phyloP scores from a whole-genome alignment of 140 eudicot genomes.

The Erigeron philadelphicus region DNA sequence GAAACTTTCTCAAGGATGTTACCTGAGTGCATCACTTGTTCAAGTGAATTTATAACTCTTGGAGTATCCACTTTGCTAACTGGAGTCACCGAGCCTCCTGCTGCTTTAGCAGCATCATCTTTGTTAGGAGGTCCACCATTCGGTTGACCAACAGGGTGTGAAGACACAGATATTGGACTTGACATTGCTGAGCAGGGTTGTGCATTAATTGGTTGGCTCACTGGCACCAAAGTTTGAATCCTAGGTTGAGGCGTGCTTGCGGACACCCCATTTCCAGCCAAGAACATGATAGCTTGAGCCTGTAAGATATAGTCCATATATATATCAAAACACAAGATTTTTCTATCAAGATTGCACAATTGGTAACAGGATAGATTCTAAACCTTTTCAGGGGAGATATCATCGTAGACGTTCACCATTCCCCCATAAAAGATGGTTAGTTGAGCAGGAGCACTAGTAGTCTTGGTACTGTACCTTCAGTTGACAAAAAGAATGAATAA shows the following conservation, averaged over 20 bases:
- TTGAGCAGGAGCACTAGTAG: conserved; percentile 54
- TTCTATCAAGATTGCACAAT: conserved; percentile 18
- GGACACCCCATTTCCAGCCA: conserved; percentile 60
- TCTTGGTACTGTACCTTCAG: conserved; percentile 42
- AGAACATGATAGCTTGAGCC: conserved; percentile 78
- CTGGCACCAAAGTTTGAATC: conserved; percentile 32
- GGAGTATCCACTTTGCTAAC: conserved; percentile 38
- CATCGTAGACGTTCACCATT: conserved; percentile 53
- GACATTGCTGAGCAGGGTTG: conserved; percentile 50
- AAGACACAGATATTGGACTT: conserved; percentile 52
- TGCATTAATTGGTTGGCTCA: conserved; percentile 33
- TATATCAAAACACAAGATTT: conserved; percentile 19
- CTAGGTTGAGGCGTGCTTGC: conserved; percentile 25
- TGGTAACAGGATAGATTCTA: background rate
- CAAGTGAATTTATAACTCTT: conserved; percentile 35
- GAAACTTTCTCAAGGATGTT: background rate
- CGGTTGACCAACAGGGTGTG: conserved; percentile 42
- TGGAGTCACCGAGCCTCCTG: conserved; percentile 18
- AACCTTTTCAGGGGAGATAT: conserved; percentile 73
- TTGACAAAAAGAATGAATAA: conserved; percentile 1
- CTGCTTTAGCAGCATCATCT: conserved; percentile 27
- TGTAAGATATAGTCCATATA: background rate
- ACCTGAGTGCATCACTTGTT: conserved; percentile 67
- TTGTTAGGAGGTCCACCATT: conserved; percentile 22
- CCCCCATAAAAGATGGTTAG: conserved; percentile 75